These are phyloP conservation scores for Nephelium lappaceum DNA, from an alignment of 345 rosid genomes.

Conservation along the genomic window DNA sequence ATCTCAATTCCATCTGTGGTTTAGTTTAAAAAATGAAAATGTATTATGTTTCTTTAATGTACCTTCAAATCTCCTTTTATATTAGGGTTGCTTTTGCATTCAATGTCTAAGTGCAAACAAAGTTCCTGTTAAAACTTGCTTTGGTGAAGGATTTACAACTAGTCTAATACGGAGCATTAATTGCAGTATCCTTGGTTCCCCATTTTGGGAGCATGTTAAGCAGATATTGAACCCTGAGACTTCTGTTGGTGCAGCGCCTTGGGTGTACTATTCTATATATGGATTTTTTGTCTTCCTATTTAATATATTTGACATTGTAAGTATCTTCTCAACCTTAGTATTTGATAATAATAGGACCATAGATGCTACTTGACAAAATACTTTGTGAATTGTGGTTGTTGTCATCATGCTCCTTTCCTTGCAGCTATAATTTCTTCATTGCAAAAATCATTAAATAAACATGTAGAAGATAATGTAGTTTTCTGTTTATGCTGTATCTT, in stretches of 20 bases:
- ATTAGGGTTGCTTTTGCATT: background rate
- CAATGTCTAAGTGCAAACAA: background rate
- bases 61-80: background rate
- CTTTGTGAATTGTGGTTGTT: background rate
- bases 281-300: slow-evolving; percentile 88
- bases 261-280: slow-evolving; percentile 88
- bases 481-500: background rate
- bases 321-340: slow-evolving; percentile 33
- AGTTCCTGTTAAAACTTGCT: background rate
- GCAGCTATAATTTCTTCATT: background rate
- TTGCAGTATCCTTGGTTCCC: slow-evolving; percentile 74
- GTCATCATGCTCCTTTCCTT: background rate
- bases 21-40: slow-evolving; percentile 8
- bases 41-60: background rate
- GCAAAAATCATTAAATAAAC: background rate
- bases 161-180: slow-evolving; percentile 30
- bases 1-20: slow-evolving; percentile 1
- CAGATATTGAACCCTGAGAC: slow-evolving; percentile 87
- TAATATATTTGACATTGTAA: slow-evolving; percentile 96
- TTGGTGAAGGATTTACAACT: background rate
- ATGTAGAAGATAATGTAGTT: background rate
- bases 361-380: slow-evolving; percentile 7
- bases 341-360: background rate
- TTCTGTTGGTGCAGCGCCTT: slow-evolving; percentile 84
- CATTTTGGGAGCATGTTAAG: slow-evolving; percentile 75